Evolutionary conservation across 495 filamentous ascomycete species (phyloP), one percentile per base, ranked within the genome.

Genomic region (Filosporella fistucella): DNA sequence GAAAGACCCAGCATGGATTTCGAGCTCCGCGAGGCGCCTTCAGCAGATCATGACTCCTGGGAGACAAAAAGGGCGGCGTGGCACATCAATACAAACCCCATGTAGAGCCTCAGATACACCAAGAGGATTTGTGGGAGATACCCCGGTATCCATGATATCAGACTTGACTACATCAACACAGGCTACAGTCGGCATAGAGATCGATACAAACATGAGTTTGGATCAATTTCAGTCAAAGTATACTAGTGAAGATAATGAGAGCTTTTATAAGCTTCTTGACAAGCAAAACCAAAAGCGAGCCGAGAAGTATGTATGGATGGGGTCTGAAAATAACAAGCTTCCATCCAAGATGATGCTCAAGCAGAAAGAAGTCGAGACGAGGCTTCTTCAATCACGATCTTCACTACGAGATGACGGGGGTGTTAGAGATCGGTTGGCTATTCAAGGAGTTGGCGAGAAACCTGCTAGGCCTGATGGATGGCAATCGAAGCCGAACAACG

Each of bases 201-300:
- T 91, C 24, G 88, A 97, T 62, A 85, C 85, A 11, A 85, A 81
- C 57, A 81, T 97, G 67, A 86, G 82, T 38, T 76, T 98, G 9
- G 73, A 80, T 38, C 78, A 84, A 3, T 98, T 97, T 57, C 93
- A 97, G 55, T 75, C 86, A 5, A 89, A 87, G 57, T 97, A 95
- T 64, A 97, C 91, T 4, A 93, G 86, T 54, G 93, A 98, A 66
- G 93, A 98, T 63, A 96, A 97, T 59, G 91, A 95, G 57, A 88
- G 83, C 40, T 96, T 98, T 70, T 91, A 95, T 66, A 85, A 84
- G 57, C 72, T 97, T 1, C 68, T 98, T 11, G 93, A 98, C 67
- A 89, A 85, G 61, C 88, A 96, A 55, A 98, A 96, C 59, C 73
- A 78, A 21, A 91, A 89, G 62, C 76, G 75, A 30, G 79, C 84